phyloP scores from a whole-genome alignment of 768 basidiomycete species.

The Collybia sp. region DNA sequence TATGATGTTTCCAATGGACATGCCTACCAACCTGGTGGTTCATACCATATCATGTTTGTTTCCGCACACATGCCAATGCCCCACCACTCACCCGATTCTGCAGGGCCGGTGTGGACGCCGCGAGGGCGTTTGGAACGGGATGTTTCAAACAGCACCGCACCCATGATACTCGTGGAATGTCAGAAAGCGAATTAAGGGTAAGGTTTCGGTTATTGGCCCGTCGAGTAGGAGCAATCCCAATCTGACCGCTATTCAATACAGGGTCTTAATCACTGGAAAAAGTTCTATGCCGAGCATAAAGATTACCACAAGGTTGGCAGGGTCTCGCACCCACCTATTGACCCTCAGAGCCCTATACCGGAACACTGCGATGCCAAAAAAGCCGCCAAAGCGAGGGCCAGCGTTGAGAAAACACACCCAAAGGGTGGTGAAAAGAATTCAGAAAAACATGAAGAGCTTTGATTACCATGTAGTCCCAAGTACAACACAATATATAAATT shows the following conservation, averaged over 20 bases:
- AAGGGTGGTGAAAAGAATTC: constrained; percentile 13
- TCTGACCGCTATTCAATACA: constrained; percentile 19
- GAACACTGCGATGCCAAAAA: constrained; percentile 71
- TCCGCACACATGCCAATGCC: constrained; percentile 8
- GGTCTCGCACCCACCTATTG: constrained; percentile 72
- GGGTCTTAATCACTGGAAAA: constrained; percentile 86
- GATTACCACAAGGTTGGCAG: constrained; percentile 75
- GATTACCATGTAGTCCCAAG: constrained; percentile 7
- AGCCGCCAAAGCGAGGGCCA: constrained; percentile 21
- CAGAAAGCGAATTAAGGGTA: constrained; percentile 66
- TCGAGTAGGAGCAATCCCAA: background rate
- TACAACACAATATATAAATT: background rate
- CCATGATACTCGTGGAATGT: constrained; percentile 84
- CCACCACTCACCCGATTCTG: constrained; percentile 14
- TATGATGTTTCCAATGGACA: constrained; percentile 84
- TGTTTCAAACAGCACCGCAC: constrained; percentile 91
- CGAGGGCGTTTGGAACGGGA: constrained; percentile 88
- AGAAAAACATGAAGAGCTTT: constrained; percentile 32
- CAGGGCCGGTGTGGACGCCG: constrained; percentile 84
- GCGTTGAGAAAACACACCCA: constrained; percentile 11
- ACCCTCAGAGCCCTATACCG: constrained; percentile 70
- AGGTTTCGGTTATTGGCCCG: constrained; percentile 15
- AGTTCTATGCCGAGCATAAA: constrained; percentile 80
- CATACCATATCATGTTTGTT: constrained; percentile 68
- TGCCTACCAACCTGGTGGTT: constrained; percentile 86